phyloP scores from a whole-genome alignment of 768 basidiomycete species.

The Candolleomyces eurysporus region DNA sequence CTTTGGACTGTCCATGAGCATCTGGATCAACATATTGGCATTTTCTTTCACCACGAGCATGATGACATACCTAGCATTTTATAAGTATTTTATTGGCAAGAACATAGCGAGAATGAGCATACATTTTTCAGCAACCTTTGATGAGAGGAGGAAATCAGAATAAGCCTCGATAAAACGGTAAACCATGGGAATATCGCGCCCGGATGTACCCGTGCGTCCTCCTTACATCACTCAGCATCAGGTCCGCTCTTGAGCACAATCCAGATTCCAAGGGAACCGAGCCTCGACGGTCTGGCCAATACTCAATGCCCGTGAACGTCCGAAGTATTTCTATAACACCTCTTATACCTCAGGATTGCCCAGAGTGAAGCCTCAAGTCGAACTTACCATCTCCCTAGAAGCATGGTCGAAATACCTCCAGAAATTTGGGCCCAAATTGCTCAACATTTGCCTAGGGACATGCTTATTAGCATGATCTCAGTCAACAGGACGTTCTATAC shows the following conservation, averaged over 20 bases:
- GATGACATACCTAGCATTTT: no score
- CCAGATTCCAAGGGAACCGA: neutral
- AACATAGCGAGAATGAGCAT: no score
- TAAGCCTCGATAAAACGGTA: no score
- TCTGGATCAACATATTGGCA: no score
- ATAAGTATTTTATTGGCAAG: no score
- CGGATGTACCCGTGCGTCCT: no score
- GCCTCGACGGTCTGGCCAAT: neutral
- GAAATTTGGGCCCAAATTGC: constrained; percentile 7
- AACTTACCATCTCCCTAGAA: neutral
- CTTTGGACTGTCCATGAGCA: no score
- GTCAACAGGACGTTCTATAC: constrained; percentile 2
- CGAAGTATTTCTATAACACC: neutral
- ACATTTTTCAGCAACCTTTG: no score
- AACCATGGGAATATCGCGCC: no score
- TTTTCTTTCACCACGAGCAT: no score
- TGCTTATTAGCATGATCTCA: neutral
- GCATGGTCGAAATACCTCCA: constrained; percentile 4
- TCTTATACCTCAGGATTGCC: neutral
- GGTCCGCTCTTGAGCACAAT: neutral
- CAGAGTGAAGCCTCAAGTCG: neutral
- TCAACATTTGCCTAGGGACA: neutral
- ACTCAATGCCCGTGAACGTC: neutral
- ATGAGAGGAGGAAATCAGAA: no score
- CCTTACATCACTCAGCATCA: no score